phyloP scores from a whole-genome alignment of 345 rosid species.

The Arabidopsis arenosa region DNA sequence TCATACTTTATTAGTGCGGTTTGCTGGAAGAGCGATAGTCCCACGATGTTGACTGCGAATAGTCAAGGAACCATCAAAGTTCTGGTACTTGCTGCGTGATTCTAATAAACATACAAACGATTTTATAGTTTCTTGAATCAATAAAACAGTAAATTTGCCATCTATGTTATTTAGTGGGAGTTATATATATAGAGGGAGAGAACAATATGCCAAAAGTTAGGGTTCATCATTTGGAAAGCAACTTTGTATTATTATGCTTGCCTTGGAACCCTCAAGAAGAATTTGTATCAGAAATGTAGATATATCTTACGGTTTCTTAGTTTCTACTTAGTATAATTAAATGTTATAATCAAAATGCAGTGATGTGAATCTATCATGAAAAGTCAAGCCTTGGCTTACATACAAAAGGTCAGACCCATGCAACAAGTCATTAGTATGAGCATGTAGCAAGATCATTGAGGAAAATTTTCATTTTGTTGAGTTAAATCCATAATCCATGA shows the following conservation, averaged over 20 bases:
- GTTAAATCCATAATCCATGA: neutral
- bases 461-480: neutral
- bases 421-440: slow-evolving; percentile 7
- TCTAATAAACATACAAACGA: slow-evolving; percentile 2
- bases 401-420: slow-evolving; percentile 13
- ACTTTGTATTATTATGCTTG: slow-evolving; percentile 36
- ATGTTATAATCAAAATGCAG: neutral
- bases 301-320: slow-evolving; percentile 1
- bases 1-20: slow-evolving; percentile 94
- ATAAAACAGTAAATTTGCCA: slow-evolving; percentile 18
- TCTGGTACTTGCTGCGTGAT: slow-evolving; percentile 78
- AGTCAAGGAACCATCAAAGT: slow-evolving; percentile 99
- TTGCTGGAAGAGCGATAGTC: slow-evolving; percentile 97
- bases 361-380: neutral
- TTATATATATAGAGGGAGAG: slow-evolving; percentile 42
- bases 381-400: slow-evolving; percentile 8
- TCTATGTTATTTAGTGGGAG: slow-evolving; percentile 33
- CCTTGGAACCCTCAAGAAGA: slow-evolving; percentile 23
- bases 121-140: slow-evolving; percentile 16
- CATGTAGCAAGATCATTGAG: slow-evolving; percentile 5
- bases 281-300: slow-evolving; percentile 37
- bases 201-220: slow-evolving; percentile 18
- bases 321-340: neutral
- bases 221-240: slow-evolving; percentile 32
- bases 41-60: slow-evolving; percentile 92